These are phyloP conservation scores for Candida vartiovaarae DNA, from an alignment of 805 yeast species.

Conservation along the genomic window DNA sequence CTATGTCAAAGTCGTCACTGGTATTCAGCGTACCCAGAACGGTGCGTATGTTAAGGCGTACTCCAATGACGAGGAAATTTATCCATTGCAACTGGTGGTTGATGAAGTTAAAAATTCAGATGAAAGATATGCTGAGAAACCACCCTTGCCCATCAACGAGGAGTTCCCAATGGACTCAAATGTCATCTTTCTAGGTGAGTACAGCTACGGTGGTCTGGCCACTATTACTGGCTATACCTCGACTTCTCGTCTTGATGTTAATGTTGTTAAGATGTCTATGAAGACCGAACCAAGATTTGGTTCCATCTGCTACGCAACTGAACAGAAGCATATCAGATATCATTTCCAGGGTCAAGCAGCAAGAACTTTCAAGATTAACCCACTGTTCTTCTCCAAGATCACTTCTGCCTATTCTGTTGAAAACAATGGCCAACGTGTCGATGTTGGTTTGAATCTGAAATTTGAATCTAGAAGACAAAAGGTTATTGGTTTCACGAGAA, in stretches of 20 bases:
- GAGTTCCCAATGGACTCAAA: conserved; percentile 73
- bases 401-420: conserved; percentile 66
- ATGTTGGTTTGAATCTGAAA: conserved; percentile 81
- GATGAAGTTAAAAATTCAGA: conserved; percentile 70
- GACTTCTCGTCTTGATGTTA: conserved; percentile 37
- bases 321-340: conserved; percentile 49
- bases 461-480: conserved; percentile 73
- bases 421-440: conserved; percentile 45
- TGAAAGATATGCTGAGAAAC: conserved; percentile 60
- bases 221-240: conserved; percentile 53
- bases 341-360: conserved; percentile 61
- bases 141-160: conserved; percentile 69
- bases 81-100: conserved; percentile 79
- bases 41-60: conserved; percentile 82
- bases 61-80: conserved; percentile 41
- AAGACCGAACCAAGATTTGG: conserved; percentile 64
- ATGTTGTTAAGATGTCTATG: conserved; percentile 43
- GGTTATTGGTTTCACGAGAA: conserved; percentile 81
- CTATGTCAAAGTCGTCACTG: conserved; percentile 69
- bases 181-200: conserved; percentile 76
- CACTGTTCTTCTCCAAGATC: conserved; percentile 66
- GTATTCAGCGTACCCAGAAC: conserved; percentile 55
- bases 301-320: conserved; percentile 47
- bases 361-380: conserved; percentile 46
- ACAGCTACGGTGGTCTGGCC: conserved; percentile 82